Percentiles rank a stretch among this genome's conserved stretches.
Conservation (phyloP, 345 rosid genomes). For the Salix suchowensis region DNA sequence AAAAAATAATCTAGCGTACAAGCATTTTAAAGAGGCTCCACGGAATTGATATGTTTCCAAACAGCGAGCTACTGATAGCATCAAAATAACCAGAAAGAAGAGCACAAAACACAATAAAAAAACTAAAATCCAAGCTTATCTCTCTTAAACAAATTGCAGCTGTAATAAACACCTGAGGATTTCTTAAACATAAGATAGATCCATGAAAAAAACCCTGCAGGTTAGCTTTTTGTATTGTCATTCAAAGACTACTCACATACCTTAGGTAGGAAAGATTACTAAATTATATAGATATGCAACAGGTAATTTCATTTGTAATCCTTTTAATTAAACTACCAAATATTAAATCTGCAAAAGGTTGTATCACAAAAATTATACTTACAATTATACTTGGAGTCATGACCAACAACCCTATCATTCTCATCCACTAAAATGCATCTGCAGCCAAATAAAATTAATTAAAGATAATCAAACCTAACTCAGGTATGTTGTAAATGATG, state of each 20-base stretch:
- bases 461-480: background rate
- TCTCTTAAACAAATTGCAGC: no score
- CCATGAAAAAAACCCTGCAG: no score
- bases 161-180: no score
- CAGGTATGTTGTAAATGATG: background rate
- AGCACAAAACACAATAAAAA: background rate
- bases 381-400: slow-evolving; percentile 83
- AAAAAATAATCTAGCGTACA: background rate
- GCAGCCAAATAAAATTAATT: slow-evolving; percentile 20
- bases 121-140: background rate
- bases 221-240: no score
- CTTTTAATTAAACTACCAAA: background rate
- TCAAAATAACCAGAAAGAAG: background rate
- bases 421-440: slow-evolving; percentile 97
- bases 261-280: no score
- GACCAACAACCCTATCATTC: slow-evolving; percentile 71
- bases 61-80: background rate
- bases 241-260: no score
- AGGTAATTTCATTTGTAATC: no score
- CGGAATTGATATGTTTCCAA: background rate
- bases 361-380: slow-evolving; percentile 23
- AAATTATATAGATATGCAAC: no score
- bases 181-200: no score
- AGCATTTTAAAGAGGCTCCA: background rate
- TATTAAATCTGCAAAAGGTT: background rate